phyloP scores from a whole-genome alignment of 2,329 filamentous ascomycete genomes.

The Hypoxylon sp. region DNA sequence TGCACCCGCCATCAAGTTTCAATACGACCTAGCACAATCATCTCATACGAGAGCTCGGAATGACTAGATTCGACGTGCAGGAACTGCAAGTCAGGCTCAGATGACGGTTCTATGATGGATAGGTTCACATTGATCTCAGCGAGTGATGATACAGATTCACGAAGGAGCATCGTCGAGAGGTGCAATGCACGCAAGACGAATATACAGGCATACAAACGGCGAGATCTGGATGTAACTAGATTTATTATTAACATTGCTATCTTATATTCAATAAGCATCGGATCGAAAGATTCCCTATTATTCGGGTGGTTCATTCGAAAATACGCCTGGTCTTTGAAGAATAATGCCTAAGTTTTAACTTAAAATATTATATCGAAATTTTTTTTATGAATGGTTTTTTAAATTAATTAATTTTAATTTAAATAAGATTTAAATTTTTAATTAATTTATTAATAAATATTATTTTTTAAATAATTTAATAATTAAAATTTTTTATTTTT shows the following conservation, averaged over 20 bases:
- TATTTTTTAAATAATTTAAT: not conserved
- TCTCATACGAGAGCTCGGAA: not conserved
- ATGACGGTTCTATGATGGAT: slow-evolving; percentile 16
- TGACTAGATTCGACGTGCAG: not conserved
- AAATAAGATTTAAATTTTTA: too few species aligned
- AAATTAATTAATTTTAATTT: not conserved
- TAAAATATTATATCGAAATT: too few species aligned
- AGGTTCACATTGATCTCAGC: slow-evolving; percentile 17
- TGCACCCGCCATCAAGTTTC: not conserved
- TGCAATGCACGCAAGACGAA: slow-evolving; percentile 43
- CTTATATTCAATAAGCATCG: slow-evolving; percentile 2
- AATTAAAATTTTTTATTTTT: too few species aligned
- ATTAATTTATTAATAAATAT: too few species aligned
- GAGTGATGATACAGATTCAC: slow-evolving; percentile 6
- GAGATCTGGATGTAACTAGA: slow-evolving; percentile 41
- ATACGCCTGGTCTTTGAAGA: too few species aligned
- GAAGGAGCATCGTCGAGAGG: slow-evolving; percentile 41
- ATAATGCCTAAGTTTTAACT: too few species aligned
- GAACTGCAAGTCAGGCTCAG: slow-evolving; percentile 33
- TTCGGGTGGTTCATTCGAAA: slow-evolving; percentile 41
- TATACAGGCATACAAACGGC: slow-evolving; percentile 43
- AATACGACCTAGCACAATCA: not conserved
- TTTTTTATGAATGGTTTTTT: not conserved
- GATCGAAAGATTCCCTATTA: slow-evolving; percentile 43
- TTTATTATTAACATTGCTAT: slow-evolving; percentile 17